A percentile compares a stretch with the other conserved stretches of the same genome.
phyloP scores from a whole-genome alignment of 78 protist species.

The Pigoraptor vietnamica region DNA sequence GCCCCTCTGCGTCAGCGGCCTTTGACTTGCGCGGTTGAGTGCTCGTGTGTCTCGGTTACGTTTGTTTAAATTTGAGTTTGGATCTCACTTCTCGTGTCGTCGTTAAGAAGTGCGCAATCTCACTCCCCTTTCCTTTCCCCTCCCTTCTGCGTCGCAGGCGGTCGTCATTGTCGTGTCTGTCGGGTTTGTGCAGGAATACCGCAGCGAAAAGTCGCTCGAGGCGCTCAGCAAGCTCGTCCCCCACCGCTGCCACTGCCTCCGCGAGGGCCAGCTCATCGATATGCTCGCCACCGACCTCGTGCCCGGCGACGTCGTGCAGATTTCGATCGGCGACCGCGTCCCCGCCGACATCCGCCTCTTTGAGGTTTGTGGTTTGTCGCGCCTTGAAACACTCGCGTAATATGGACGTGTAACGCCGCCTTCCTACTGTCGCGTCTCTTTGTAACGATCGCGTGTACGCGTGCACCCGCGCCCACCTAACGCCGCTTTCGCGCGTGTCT shows the following conservation, averaged over 20 bases:
- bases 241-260: conserved; percentile 24
- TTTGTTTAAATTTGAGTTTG: too few relatives aligned
- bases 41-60: too few relatives aligned
- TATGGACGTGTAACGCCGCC: too few relatives aligned
- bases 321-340: conserved; percentile 31
- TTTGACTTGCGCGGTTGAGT: neutral
- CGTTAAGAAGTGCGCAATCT: too few relatives aligned
- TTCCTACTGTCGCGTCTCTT: too few relatives aligned
- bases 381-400: too few relatives aligned
- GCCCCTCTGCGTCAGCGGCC: too few relatives aligned
- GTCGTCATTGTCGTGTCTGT: conserved; percentile 44
- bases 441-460: too few relatives aligned
- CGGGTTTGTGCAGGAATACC: conserved; percentile 58
- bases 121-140: too few relatives aligned
- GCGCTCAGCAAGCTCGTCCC: conserved; percentile 38
- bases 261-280: conserved; percentile 20
- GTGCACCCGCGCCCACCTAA: too few relatives aligned
- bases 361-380: conserved; percentile 27
- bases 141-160: neutral
- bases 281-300: conserved; percentile 22
- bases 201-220: conserved; percentile 36
- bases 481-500: neutral
- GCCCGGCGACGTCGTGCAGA: conserved; percentile 43
- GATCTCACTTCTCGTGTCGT: too few relatives aligned
- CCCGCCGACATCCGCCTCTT: conserved; percentile 68